phyloP scores from a whole-genome alignment of 148 eudicot genomes.

The Amaranthus hypochondriacus region DNA sequence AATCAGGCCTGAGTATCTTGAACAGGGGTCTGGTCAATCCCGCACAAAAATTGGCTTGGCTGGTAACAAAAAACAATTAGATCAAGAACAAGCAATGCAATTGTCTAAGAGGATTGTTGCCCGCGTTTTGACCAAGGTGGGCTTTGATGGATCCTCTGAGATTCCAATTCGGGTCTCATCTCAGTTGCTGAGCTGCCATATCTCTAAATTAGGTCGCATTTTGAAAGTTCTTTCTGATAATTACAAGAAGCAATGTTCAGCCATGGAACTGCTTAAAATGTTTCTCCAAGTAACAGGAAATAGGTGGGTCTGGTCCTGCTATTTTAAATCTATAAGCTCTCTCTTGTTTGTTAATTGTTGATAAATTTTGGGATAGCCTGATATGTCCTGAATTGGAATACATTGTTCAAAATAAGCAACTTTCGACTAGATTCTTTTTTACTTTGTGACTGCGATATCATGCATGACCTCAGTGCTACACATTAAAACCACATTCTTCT shows the following conservation, averaged over 20 bases:
- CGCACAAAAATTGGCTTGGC: conserved; percentile 46
- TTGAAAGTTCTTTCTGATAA: conserved; percentile 82
- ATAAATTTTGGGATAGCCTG: neutral
- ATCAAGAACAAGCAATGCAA: conserved; percentile 69
- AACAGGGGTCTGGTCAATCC: conserved; percentile 49
- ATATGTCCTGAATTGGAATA: neutral
- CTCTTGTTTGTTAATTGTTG: neutral
- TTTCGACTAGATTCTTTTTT: neutral
- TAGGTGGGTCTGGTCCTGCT: conserved; percentile 41
- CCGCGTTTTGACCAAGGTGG: conserved; percentile 48
- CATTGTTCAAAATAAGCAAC: neutral
- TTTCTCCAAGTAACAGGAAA: conserved; percentile 74
- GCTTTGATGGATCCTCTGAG: conserved; percentile 79
- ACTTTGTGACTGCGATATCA: neutral
- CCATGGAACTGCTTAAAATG: conserved; percentile 79
- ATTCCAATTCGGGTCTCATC: conserved; percentile 63
- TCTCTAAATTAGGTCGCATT: conserved; percentile 65
- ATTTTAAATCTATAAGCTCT: neutral
- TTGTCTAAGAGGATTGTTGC: conserved; percentile 72
- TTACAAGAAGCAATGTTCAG: conserved; percentile 82
- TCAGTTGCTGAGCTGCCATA: conserved; percentile 77
- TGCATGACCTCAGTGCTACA: conserved; percentile 3
- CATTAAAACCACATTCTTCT: conserved; percentile 19
- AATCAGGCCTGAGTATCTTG: conserved; percentile 80
- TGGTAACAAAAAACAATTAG: conserved; percentile 47